These are phyloP conservation scores for Fusarium equiseti DNA, from an alignment of 2,329 filamentous ascomycete genomes.

Conservation along the genomic window DNA sequence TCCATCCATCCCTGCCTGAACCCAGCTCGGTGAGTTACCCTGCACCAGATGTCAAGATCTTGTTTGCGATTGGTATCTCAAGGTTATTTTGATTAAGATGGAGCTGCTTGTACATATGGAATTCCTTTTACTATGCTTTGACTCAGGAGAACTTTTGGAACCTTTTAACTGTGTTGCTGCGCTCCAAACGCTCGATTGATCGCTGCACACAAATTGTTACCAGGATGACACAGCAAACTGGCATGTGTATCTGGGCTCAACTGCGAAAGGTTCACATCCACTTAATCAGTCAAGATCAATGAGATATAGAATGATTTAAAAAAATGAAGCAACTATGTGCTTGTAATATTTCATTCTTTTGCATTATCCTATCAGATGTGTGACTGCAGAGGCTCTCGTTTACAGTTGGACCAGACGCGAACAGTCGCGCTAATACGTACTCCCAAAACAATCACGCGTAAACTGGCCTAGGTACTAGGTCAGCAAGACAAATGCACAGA, in stretches of 20 bases:
- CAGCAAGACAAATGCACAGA: neutral
- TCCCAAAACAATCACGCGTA: neutral
- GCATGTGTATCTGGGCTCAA: too few relatives aligned
- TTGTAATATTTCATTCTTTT: neutral
- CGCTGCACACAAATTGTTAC: too few relatives aligned
- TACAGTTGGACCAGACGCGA: too few relatives aligned
- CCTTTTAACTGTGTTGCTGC: too few relatives aligned
- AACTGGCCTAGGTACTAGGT: neutral
- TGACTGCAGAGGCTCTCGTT: neutral
- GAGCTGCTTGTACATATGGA: neutral
- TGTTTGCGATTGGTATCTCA: neutral
- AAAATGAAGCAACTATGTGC: too few relatives aligned
- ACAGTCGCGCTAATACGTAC: neutral
- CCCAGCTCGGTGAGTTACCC: neutral
- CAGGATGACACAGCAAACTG: too few relatives aligned
- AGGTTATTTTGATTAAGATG: neutral
- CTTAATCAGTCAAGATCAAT: too few relatives aligned
- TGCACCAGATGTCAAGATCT: neutral
- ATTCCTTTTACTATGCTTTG: too few relatives aligned
- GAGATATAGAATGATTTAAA: too few relatives aligned
- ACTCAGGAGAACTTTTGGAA: fast-evolving
- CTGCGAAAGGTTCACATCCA: too few relatives aligned
- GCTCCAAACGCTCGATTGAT: too few relatives aligned
- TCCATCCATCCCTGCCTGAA: neutral
- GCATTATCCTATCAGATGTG: neutral